phyloP scores from a whole-genome alignment of 2,329 filamentous ascomycete genomes.

The Pestalotiopsis sp. region DNA sequence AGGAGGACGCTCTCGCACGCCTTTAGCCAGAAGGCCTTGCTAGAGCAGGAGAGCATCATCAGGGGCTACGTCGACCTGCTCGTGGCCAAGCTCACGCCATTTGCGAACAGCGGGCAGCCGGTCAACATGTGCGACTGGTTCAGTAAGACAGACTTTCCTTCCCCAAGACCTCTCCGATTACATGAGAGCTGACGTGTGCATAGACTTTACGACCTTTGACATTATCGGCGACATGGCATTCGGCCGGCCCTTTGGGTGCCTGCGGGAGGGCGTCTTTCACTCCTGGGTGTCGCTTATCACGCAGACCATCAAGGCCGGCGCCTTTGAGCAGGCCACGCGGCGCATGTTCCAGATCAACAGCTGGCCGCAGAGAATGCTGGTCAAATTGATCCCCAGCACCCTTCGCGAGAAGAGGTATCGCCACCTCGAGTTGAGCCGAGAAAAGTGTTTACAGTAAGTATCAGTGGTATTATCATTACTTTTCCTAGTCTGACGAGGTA shows the following conservation, averaged over 20 bases:
- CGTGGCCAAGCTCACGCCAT: slow-evolving; percentile 31
- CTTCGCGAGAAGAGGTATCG: slow-evolving; percentile 23
- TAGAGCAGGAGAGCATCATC: slow-evolving; percentile 44
- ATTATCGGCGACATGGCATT: slow-evolving; percentile 51
- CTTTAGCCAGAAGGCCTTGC: slow-evolving; percentile 41
- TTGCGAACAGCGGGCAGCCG: slow-evolving; percentile 16
- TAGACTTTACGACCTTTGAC: slow-evolving; percentile 39
- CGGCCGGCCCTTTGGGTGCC: slow-evolving; percentile 42
- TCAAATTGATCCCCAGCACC: slow-evolving; percentile 17
- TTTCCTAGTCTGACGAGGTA: background rate
- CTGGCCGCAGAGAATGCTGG: slow-evolving; percentile 22
- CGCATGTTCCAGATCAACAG: slow-evolving; percentile 28
- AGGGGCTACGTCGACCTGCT: slow-evolving; percentile 39
- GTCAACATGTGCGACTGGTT: slow-evolving; percentile 41
- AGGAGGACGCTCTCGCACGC: slow-evolving; percentile 41
- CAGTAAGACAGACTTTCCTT: slow-evolving; percentile 30
- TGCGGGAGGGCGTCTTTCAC: slow-evolving; percentile 34
- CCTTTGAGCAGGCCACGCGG: slow-evolving; percentile 27
- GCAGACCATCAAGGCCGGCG: slow-evolving; percentile 26
- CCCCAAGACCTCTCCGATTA: slow-evolving; percentile 19
- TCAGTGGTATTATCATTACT: slow-evolving; percentile 7
- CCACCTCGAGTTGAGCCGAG: slow-evolving; percentile 26
- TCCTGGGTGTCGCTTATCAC: slow-evolving; percentile 38
- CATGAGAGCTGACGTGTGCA: slow-evolving; percentile 32
- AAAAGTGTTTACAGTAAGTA: slow-evolving; percentile 20